Base-by-base conservation (phyloP, 1,284 basidiomycete genomes). In the Irpex sp. region DNA sequence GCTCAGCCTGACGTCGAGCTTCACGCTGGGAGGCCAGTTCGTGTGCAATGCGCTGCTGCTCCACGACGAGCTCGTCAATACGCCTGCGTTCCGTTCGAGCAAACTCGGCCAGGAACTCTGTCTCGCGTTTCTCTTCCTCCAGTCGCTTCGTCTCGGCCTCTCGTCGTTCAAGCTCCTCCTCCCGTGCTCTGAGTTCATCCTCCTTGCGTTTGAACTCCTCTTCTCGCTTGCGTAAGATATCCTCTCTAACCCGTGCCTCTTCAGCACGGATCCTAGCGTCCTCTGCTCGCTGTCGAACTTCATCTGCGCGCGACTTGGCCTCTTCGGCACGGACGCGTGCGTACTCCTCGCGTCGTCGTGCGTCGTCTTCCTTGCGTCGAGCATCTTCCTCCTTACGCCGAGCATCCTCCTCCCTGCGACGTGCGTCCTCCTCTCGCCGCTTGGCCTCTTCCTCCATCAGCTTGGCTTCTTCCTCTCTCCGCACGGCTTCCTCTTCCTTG, bases 311-410 rank as follows among this genome's bases (percentile, higher is more conserved):
- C 36, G 19, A 31, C 26, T 57, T 31, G 8, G 61, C 61, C 57
- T 68, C 67, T 63, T 65, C 64, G 59, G 66, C 65, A 57, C 62
- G 21, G n/a, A 49, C 47, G 17, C 60, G 61, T 11, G 59, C 65
- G 15, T 59, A 39, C 43, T 63, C 65, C n/a, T 46, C 58, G 46
- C 55, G 55, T 55, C 63, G 62, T 63, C 62, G 64, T 58, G 67
- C 67, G 55, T 73, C 68, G 62, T 68, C 67, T 66, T 70, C 67
- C 61, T 67, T 65, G 43, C 67, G 65, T 58, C 63, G 69, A 54
- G 72, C 51, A 57, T 74, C 74, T 64, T 70, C 72, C 62, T 74
- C 67, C 26, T 54, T 68, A 11, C 61, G 63, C 26, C 68, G 55
- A 5, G 61, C 61, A 54, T 62, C 67, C 47, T 71, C 70, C 61